Evolutionary conservation across 306 rosid species (phyloP), one percentile per base, ranked within the genome.

Genomic region (Canavalia gladiata): DNA sequence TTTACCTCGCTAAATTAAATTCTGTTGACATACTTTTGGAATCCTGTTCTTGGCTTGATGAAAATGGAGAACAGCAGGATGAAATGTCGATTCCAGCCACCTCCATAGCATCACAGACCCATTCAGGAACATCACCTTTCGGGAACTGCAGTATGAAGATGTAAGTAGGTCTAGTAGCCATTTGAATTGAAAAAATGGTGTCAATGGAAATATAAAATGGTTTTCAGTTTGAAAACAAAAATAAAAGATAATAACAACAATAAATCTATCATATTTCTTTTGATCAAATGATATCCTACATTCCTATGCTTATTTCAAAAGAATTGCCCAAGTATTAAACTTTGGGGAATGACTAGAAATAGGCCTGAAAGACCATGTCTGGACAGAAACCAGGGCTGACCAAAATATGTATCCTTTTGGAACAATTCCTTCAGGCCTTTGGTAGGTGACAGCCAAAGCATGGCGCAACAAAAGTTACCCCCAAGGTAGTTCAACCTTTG

Each of bases 71-170:
- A 74, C 97, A 93, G 77, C 97, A 95, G 64, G 94, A 87, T 71
- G 99, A 90, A 76, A 93, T 92, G 76, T 96, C 90, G 29, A 96
- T 87, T 81, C 97, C 99, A 33, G 98, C 99, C 76, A 93, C 98
- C 85, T 95, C 98, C 98, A 95, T 95, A 57, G 98, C 99, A 81
- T 93, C 78, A 88, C 94, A 88, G 65, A 95, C 99, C 99, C 98
- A 95, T 83, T 93, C 95, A 1, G 96, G 97, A 75, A 93, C 91
- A 82, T 95, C 92, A 6, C 99, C 97, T 63, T 87, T 64, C 0
- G 97, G 97, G 76, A 94, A 94, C 98, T 94, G 87, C 84, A 87
- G 77, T 63, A 76, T 1, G 78, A 79, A 55, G 64, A 51, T 4
- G 56, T 6, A 25, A 55, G 10, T 47, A 47, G 50, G 47, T 68